Evolutionary conservation across 176 grass and related monocot species (phyloP).

Genomic region (Rhynchospora tenuis): DNA sequence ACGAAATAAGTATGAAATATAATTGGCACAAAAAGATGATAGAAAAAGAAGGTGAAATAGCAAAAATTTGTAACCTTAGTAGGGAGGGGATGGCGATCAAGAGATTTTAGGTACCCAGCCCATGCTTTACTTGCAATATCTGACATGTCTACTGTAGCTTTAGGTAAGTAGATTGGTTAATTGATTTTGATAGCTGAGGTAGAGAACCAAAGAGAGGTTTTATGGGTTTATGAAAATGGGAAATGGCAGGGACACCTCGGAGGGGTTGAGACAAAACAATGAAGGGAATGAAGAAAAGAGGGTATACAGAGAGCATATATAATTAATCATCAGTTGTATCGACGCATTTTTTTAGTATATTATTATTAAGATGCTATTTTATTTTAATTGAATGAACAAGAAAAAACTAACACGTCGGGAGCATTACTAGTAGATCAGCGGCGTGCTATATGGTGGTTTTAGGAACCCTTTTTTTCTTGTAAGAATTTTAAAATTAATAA

Average conservation of each 20-base stretch:
- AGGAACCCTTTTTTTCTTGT: background rate
- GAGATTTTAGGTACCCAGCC: slow-evolving; percentile 19
- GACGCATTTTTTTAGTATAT: background rate
- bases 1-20: background rate
- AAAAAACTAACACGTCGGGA: slow-evolving; percentile 15
- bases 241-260: background rate
- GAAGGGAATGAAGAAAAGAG: background rate
- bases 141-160: slow-evolving; percentile 32
- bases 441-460: background rate
- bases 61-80: slow-evolving; percentile 28
- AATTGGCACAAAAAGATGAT: background rate
- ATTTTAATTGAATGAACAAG: background rate
- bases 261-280: background rate
- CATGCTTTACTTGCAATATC: slow-evolving; percentile 26
- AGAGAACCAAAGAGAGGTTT: slow-evolving; percentile 5
- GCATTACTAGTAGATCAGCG: slow-evolving; percentile 12
- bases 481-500: background rate
- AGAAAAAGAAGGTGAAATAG: background rate
- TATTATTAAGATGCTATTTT: background rate
- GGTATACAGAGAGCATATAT: background rate
- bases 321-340: background rate
- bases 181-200: slow-evolving; percentile 3
- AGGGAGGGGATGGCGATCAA: slow-evolving; percentile 28
- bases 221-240: background rate
- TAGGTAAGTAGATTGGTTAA: background rate